phyloP scores from a whole-genome alignment of 805 yeast genomes.

The Aciculoconidium aculeatum region DNA sequence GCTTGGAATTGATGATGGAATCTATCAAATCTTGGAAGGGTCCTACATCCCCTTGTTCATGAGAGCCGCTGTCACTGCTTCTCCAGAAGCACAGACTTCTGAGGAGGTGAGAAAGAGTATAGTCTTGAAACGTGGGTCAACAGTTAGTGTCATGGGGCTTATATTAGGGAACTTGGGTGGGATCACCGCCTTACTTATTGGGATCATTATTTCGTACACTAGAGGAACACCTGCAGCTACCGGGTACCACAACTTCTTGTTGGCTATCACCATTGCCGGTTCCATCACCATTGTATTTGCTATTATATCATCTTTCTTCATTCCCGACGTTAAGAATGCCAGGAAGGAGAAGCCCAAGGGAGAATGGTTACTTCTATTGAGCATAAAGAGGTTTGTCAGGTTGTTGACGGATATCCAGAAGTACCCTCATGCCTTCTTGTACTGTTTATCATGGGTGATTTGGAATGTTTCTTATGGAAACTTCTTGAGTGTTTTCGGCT shows the following conservation, averaged over 20 bases:
- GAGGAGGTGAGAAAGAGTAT: conserved; percentile 20
- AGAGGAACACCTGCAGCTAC: conserved; percentile 17
- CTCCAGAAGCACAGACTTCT: conserved; percentile 5
- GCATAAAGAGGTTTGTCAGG: conserved; percentile 19
- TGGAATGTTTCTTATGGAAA: conserved; percentile 35
- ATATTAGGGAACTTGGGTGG: conserved; percentile 34
- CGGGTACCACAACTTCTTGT: conserved; percentile 28
- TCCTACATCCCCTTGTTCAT: conserved; percentile 37
- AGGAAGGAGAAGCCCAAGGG: conserved; percentile 16
- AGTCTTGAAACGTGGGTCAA: conserved; percentile 26
- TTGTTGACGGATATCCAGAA: conserved; percentile 19
- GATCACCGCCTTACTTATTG: conserved; percentile 29
- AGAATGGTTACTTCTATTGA: conserved; percentile 18
- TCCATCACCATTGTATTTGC: conserved; percentile 24
- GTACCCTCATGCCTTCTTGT: conserved; percentile 29
- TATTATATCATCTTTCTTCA: conserved; percentile 16
- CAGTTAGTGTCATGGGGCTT: conserved; percentile 33
- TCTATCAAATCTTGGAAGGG: conserved; percentile 34
- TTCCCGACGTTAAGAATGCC: conserved; percentile 25
- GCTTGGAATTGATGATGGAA: conserved; percentile 20
- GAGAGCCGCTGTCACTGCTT: conserved; percentile 21
- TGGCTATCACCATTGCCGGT: conserved; percentile 37
- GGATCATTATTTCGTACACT: conserved; percentile 30
- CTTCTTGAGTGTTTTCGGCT: conserved; percentile 28
- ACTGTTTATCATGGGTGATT: conserved; percentile 36